A percentile compares a stretch with the other conserved stretches of the same genome.
These are phyloP conservation scores for Boletales sp. DNA, from an alignment of 768 basidiomycete genomes.

Conservation along the genomic window DNA sequence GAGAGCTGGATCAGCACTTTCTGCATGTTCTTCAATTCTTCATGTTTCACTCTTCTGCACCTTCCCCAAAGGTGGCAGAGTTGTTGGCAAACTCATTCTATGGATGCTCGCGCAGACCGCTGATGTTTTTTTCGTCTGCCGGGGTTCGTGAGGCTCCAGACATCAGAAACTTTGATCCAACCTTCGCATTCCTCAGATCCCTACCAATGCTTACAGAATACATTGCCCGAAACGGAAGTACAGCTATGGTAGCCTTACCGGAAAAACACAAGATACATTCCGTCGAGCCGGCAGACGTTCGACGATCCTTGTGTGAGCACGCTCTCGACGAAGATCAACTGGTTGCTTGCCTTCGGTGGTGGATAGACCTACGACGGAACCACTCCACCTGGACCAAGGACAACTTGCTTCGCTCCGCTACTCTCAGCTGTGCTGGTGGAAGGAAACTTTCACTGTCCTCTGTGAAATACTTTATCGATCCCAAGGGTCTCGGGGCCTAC, in stretches of 20 bases:
- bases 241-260: slow-evolving; percentile 39
- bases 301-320: too few species aligned
- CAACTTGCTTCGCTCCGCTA: too few species aligned
- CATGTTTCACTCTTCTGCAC: slow-evolving; percentile 44
- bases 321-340: background rate
- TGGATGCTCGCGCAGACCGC: slow-evolving; percentile 47
- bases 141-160: slow-evolving; percentile 65
- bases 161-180: slow-evolving; percentile 68
- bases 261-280: slow-evolving; percentile 49
- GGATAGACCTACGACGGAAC: slow-evolving; percentile 3
- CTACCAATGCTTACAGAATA: slow-evolving; percentile 67
- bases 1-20: background rate
- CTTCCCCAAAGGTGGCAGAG: slow-evolving; percentile 70
- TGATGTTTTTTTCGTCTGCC: slow-evolving; percentile 70
- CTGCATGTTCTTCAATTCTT: slow-evolving; percentile 12
- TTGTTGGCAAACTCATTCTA: slow-evolving; percentile 77
- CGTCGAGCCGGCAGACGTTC: too few species aligned
- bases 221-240: slow-evolving; percentile 28
- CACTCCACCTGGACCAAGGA: too few species aligned
- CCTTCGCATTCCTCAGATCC: slow-evolving; percentile 70
- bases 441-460: slow-evolving; percentile 60
- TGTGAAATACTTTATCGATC: slow-evolving; percentile 67
- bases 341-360: background rate
- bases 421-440: slow-evolving; percentile 33
- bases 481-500: slow-evolving; percentile 43